Conservation (phyloP, 306 rosid genomes). For the Lathyrus sativus region DNA sequence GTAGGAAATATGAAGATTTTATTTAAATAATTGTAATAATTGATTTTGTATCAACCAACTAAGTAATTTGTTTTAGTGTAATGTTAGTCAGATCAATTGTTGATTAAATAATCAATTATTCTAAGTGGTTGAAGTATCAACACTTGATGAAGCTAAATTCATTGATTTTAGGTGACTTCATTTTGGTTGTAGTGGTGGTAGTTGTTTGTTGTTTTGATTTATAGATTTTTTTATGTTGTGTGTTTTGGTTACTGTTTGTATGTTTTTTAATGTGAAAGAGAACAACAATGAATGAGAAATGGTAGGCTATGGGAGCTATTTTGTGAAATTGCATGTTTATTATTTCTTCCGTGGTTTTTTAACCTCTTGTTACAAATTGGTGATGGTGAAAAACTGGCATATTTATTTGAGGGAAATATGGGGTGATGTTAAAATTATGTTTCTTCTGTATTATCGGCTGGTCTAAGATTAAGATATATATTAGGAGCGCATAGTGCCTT, state of each 20-base stretch:
- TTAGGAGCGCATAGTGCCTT: constrained; percentile 50
- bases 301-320: background rate
- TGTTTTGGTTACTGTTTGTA: background rate
- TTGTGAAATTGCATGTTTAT: background rate
- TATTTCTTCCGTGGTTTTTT: background rate
- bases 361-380: background rate
- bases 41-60: background rate
- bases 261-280: background rate
- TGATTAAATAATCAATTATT: background rate
- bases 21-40: background rate
- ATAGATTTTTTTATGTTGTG: too few relatives aligned
- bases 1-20: background rate
- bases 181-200: background rate
- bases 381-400: background rate
- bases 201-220: background rate
- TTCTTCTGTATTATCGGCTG: constrained; percentile 44
- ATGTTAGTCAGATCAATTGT: background rate
- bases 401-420: background rate
- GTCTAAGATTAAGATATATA: constrained; percentile 45
- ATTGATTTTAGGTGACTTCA: background rate
- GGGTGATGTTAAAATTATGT: constrained; percentile 35
- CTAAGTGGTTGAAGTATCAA: background rate
- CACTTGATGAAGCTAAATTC: background rate
- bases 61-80: background rate
- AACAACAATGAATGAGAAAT: background rate